Percentiles rank a stretch among this genome's conserved stretches.
These are phyloP conservation scores for Calonectria pseudoreteaudii DNA, from an alignment of 2,329 filamentous ascomycete species.

Conservation along the genomic window DNA sequence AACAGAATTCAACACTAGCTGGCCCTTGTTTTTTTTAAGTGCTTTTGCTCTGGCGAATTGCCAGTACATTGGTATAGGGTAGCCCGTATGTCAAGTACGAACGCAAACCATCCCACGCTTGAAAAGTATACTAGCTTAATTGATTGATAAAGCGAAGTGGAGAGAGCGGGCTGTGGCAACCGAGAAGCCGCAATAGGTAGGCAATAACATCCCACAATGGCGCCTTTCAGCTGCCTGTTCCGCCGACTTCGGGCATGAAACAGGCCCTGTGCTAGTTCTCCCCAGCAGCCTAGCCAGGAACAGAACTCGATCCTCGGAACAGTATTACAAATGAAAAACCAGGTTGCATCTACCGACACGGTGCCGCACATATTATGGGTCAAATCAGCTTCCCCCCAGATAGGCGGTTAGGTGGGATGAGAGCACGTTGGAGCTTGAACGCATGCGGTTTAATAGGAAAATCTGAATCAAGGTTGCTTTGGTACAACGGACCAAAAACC, in stretches of 20 bases:
- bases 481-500: background rate
- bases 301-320: background rate
- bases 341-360: background rate
- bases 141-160: conserved; percentile 1
- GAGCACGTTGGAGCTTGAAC: background rate
- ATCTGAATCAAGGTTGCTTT: background rate
- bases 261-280: background rate
- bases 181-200: background rate
- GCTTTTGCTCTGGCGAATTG: background rate
- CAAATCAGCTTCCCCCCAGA: background rate
- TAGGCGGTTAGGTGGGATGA: background rate
- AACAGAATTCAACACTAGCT: background rate
- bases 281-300: background rate
- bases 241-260: conserved; percentile 10
- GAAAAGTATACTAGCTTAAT: background rate
- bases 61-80: background rate
- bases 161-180: background rate
- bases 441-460: background rate
- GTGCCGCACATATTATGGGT: conserved; percentile 10
- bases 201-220: conserved; percentile 11
- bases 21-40: no score
- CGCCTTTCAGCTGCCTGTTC: background rate
- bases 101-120: background rate
- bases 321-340: conserved; percentile 16
- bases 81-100: background rate